Base-by-base conservation (phyloP, 768 basidiomycete genomes). In the Suillus subaureus region DNA sequence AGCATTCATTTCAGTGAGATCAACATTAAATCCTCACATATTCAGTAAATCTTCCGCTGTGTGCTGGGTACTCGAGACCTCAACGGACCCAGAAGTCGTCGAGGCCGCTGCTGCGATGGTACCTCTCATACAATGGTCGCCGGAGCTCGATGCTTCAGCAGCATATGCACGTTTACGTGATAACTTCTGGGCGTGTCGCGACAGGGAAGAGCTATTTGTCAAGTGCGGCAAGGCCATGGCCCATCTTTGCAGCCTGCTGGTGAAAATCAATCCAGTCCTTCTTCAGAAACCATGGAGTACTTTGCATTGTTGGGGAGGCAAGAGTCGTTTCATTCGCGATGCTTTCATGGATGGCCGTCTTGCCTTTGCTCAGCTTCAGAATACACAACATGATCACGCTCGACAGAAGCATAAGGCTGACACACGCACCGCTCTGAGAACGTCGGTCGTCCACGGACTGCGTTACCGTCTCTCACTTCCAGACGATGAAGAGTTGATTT, bases 11-110 rank as follows among this genome's bases (percentile, higher is more conserved):
- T 6, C 33, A 33, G 33, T 33, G 6, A 33, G 33, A 33, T 33
- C 33, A 33, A 33, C 33, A 33, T 33, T 33, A 33, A 6, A 33
- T 33, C 33, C 33, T 33, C 33, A 33, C 6, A 33, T 33, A 33
- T 33, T 33, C 33, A 33, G 33, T 6, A 33, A 33, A 33, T 33
- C 33, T 6, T 55, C 47, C 5, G 45, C 45, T 2, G 61, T 72
- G 4, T 39, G 47, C 39, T 72, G 71, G 71, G 33, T 72, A 8
- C 61, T 72, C 9, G 67, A 69, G 47, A 72, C 62, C 2, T 70
- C 72, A 8, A 71, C 61, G 6, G 62, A 73, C 66, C 67, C 61
- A 5, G 68, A 61, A 47, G 40, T 37, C 2, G n/a, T 23, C 1
- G 55, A 37, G 35, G 33, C 33, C 37, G 55, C 35, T 1, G 55